Base-by-base conservation (phyloP, 805 yeast genomes). In the Barnettozyma sucrosica region DNA sequence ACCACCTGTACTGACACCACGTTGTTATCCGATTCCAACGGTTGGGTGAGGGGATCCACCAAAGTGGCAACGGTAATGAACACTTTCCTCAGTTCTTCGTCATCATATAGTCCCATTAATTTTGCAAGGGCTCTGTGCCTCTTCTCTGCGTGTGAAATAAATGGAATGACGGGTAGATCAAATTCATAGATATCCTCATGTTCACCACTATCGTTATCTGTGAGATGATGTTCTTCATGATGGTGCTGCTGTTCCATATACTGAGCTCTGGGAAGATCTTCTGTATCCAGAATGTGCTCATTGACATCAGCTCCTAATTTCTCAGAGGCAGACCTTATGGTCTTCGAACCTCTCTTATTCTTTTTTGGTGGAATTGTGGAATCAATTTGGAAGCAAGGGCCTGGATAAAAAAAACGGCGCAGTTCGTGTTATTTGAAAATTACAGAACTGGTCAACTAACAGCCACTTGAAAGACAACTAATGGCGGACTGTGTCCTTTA, bases 1-100 rank as follows among this genome's bases (percentile, higher is more conserved):
- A 81, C 56, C n/a, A 73, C 59, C 51, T 80, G 81, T 7, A 82
- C 61, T 9, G 88, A 81, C 16, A 81, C 66, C 2, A 80, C 66
- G 46, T 69, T 65, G 11, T 66, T 62, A 47, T 79, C 84, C 21
- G 71, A 72, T 36, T 82, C 85, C 24, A 75, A 72, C 0, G 93
- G 89, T 55, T 83, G 88, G 1, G 89, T 81, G 55, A 74, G 68
- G 3, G 89, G 88, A 59, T 85, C 90, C 7, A 70, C 68, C 42
- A 78, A 53, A 0, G 69, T 57, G 2, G 74, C 61, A 3, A 76
- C 45, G 0, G 65, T 53, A 6, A 52, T 50, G 44, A 58, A 57
- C 5, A 62, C 20, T 26, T 51, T 44, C 10, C 43, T 34, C 3
- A 47, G 40, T 4, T 42, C 47, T 14, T 52, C 51, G 30, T 55